phyloP scores from a whole-genome alignment of 306 rosid species.

The Pterocarpus santalinus region DNA sequence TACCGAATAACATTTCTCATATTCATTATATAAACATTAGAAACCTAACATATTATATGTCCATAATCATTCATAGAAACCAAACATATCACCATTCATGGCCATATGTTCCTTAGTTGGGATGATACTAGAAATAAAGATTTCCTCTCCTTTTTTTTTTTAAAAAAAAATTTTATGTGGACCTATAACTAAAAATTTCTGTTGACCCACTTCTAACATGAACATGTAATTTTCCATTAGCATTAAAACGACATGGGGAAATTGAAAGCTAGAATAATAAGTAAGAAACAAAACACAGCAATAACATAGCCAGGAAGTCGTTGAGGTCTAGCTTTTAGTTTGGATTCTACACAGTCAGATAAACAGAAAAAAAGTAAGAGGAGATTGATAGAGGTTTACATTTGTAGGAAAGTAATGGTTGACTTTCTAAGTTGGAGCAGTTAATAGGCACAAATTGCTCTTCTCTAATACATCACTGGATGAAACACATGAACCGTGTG shows the following conservation, averaged over 20 bases:
- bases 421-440: slow-evolving; percentile 49
- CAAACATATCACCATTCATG: too few species aligned
- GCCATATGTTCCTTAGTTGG: too few species aligned
- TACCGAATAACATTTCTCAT: too few species aligned
- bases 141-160: too few species aligned
- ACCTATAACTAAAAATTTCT: neutral
- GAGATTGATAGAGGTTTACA: slow-evolving; percentile 31
- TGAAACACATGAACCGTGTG: slow-evolving; percentile 70
- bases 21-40: too few species aligned
- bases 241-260: slow-evolving; percentile 1
- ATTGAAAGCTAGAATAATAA: slow-evolving; percentile 20
- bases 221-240: neutral
- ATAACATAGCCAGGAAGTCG: slow-evolving; percentile 25
- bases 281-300: neutral
- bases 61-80: too few species aligned
- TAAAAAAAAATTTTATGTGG: too few species aligned
- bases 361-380: slow-evolving; percentile 2
- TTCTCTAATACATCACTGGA: slow-evolving; percentile 36
- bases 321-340: slow-evolving; percentile 46
- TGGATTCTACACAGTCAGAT: slow-evolving; percentile 24
- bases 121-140: too few species aligned
- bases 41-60: too few species aligned
- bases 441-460: slow-evolving; percentile 55
- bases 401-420: slow-evolving; percentile 49
- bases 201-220: slow-evolving; percentile 10